A percentile compares a stretch with the other conserved stretches of the same genome.
phyloP scores from a whole-genome alignment of 306 rosid genomes.

The Pachyrhizus erosus region DNA sequence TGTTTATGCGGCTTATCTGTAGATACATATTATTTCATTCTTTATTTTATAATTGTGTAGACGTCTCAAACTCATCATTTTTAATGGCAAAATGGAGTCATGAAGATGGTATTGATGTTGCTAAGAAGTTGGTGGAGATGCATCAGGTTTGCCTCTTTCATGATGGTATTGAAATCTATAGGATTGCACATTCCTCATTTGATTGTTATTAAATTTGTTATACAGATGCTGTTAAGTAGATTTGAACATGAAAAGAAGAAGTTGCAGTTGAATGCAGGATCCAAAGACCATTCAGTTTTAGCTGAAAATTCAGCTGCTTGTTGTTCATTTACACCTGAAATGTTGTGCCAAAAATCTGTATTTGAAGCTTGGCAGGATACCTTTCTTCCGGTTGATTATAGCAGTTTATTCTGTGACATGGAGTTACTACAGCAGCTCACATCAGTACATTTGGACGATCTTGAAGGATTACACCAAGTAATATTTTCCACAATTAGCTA shows the following conservation, averaged over 20 bases:
- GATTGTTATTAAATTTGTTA: constrained; percentile 21
- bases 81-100: constrained; percentile 51
- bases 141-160: constrained; percentile 60
- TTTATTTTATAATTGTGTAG: constrained; percentile 44
- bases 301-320: constrained; percentile 53
- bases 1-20: background rate
- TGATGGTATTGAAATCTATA: constrained; percentile 11
- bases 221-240: constrained; percentile 62
- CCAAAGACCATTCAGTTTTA: constrained; percentile 36
- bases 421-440: constrained; percentile 67
- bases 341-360: constrained; percentile 53
- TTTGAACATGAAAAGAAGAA: constrained; percentile 55
- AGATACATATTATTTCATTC: background rate
- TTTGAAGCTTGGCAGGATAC: constrained; percentile 69
- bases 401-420: constrained; percentile 79
- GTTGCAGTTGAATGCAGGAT: constrained; percentile 48
- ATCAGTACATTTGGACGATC: constrained; percentile 60
- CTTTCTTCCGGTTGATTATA: constrained; percentile 59
- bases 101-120: constrained; percentile 50
- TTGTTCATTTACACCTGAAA: constrained; percentile 59
- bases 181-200: background rate
- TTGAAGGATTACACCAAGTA: constrained; percentile 54
- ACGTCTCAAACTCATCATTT: constrained; percentile 69
- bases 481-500: constrained; percentile 15
- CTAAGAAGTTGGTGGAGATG: constrained; percentile 58